Percentiles rank a stretch among this genome's conserved stretches.
These are phyloP conservation scores for Eucalyptus regnans DNA, from an alignment of 345 rosid genomes.

Conservation along the genomic window DNA sequence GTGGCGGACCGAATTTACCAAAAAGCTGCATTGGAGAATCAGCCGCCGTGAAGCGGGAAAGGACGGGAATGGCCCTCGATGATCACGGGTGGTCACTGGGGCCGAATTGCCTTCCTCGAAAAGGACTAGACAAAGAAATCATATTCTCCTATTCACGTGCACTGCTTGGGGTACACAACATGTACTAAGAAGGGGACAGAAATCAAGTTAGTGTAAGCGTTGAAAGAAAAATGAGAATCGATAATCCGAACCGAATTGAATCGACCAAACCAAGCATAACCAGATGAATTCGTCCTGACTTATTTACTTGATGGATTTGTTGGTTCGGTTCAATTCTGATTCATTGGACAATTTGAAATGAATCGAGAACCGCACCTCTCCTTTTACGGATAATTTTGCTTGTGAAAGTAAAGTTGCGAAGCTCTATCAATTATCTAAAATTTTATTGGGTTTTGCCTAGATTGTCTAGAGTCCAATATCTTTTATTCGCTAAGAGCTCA, in stretches of 20 bases:
- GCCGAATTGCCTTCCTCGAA: constrained; percentile 12
- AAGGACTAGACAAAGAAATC: constrained; percentile 14
- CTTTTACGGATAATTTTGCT: neutral
- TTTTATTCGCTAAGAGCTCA: neutral
- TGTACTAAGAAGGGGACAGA: neutral
- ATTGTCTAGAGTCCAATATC: neutral
- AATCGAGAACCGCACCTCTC: accelerated
- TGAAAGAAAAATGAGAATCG: neutral
- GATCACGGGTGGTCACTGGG: constrained; percentile 16
- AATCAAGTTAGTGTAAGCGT: neutral
- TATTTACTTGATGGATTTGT: neutral
- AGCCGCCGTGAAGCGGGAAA: constrained; percentile 1
- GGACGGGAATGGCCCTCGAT: neutral
- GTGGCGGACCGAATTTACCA: neutral
- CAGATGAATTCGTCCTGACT: neutral
- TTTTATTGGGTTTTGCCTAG: neutral
- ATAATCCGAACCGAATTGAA: neutral
- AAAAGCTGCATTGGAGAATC: neutral
- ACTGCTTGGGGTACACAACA: neutral
- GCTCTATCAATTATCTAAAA: neutral
- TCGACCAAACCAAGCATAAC: no score
- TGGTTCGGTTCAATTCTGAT: neutral
- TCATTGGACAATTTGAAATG: neutral
- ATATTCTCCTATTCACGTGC: constrained; percentile 17
- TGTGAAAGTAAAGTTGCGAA: neutral